Conservation (phyloP, 371 early-diverging fungal genomes). For the Mucor plumbeus region DNA sequence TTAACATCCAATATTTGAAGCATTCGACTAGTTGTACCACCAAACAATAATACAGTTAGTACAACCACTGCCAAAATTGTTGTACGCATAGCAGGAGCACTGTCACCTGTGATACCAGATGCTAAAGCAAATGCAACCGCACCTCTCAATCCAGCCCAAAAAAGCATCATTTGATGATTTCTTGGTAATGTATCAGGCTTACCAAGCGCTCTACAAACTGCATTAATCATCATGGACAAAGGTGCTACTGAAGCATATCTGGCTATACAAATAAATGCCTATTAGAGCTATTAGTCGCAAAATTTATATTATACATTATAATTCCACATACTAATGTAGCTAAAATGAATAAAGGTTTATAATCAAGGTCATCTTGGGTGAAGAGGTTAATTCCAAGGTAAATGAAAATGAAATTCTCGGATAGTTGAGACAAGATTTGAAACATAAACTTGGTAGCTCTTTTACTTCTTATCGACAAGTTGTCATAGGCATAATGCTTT, state of each 20-base stretch:
- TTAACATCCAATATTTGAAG: conserved; percentile 77
- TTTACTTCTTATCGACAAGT: conserved; percentile 77
- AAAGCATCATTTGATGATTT: conserved; percentile 91
- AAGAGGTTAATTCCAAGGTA: conserved; percentile 93
- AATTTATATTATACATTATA: too few species aligned
- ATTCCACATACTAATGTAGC: conserved; percentile 62
- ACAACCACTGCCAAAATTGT: conserved; percentile 92
- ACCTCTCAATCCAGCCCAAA: conserved; percentile 95
- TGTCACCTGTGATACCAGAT: conserved; percentile 76
- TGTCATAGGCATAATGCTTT: conserved; percentile 92
- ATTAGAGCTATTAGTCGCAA: background rate
- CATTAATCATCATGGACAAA: conserved; percentile 79
- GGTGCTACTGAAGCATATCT: conserved; percentile 87
- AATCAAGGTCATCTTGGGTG: conserved; percentile 72
- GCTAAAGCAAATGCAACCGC: conserved; percentile 95
- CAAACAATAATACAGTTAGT: conserved; percentile 85
- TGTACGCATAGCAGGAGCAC: conserved; percentile 76
- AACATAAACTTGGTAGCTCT: conserved; percentile 87
- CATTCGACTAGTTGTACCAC: conserved; percentile 85
- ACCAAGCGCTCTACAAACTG: conserved; percentile 59
- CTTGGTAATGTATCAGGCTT: conserved; percentile 71
- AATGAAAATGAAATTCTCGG: conserved; percentile 95
- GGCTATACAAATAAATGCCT: conserved; percentile 78
- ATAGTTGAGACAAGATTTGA: conserved; percentile 86
- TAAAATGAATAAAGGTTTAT: conserved; percentile 75